Evolutionary conservation across 2,329 filamentous ascomycete species (phyloP), one percentile per base, ranked within the genome.

Genomic region (Knoxdaviesia proteae): DNA sequence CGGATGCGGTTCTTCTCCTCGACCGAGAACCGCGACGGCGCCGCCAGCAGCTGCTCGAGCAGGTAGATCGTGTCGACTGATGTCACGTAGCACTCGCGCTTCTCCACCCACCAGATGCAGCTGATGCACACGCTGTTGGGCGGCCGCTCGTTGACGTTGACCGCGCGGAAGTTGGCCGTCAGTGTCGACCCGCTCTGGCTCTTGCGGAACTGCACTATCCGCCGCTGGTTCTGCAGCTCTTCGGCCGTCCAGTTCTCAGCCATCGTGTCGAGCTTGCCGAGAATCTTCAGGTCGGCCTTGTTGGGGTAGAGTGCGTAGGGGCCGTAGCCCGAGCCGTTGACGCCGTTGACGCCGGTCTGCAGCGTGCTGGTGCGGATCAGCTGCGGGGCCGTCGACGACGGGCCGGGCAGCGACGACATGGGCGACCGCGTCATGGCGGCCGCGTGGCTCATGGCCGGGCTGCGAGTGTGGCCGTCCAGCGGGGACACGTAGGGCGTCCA

Each of bases 1-100:
- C 90, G 79, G 52, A 98, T 96, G 42, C 90, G 77, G 59, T 98
- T 98, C 74, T 96, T 98, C 65, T 96, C 90, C 57, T 96, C 88
- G 5, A 96, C 87, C 0, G 81, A 88, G 61, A 96, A 98, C 32
- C 84, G 74, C 39, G 78, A 76, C 0, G 72, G 70, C 0, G 67
- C 58, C 1, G 76, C 83, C 6, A 96, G 83, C 6, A 98, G 69
- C 49, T 88, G 81, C 61, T 96, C 90, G 3, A 98, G 68, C n/a
- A 98, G 69, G 52, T 80, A 82, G 52, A 98, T 96, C 2, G 88
- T 94, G 59, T 98, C 90, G 11, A 98, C 90, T 42, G 87, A 94
- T 3, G 90, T 96, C 43, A 96, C 86, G 57, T 77, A 96, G 59
- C 80, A 94, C 53, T 93, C 83, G 40, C 77, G 67, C 61, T 86